These are phyloP conservation scores for Geotrichum australiense DNA, from an alignment of 1,139 yeast species.

Conservation along the genomic window DNA sequence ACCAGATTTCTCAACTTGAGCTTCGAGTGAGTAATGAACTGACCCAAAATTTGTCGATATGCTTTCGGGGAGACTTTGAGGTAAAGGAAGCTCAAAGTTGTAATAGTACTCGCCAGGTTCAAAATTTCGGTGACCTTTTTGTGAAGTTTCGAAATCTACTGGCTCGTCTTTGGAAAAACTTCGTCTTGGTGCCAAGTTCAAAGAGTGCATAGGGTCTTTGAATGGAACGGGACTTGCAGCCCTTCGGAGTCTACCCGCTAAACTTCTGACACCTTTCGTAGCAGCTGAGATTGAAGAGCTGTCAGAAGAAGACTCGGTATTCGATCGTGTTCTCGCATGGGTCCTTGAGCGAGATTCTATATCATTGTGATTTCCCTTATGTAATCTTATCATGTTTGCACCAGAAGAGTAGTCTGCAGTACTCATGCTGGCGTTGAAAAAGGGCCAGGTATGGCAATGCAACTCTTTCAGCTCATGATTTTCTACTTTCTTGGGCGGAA, in stretches of 20 bases:
- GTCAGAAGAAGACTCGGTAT: slow-evolving; percentile 3
- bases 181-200: slow-evolving; percentile 7
- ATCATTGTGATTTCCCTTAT: slow-evolving; percentile 19
- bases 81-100: slow-evolving; percentile 84
- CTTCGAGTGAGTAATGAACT: slow-evolving; percentile 63
- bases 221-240: slow-evolving; percentile 20
- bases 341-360: slow-evolving; percentile 3
- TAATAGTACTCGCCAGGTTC: slow-evolving; percentile 86
- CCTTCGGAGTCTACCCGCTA: slow-evolving; percentile 15
- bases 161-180: slow-evolving; percentile 18
- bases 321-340: not conserved
- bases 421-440: slow-evolving; percentile 46
- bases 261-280: slow-evolving; percentile 14
- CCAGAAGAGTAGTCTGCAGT: slow-evolving; percentile 38
- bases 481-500: slow-evolving; percentile 76
- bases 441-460: slow-evolving; percentile 86
- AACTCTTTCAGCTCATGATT: slow-evolving; percentile 59
- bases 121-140: slow-evolving; percentile 40
- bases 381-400: slow-evolving; percentile 55
- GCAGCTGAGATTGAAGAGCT: slow-evolving; percentile 7
- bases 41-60: slow-evolving; percentile 74
- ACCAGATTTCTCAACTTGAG: slow-evolving; percentile 65
- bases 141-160: slow-evolving; percentile 16
- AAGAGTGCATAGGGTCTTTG: slow-evolving; percentile 4
- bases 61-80: slow-evolving; percentile 76